Conservation (phyloP, 2,329 filamentous ascomycete species). For the Coniochaeta sp. region DNA sequence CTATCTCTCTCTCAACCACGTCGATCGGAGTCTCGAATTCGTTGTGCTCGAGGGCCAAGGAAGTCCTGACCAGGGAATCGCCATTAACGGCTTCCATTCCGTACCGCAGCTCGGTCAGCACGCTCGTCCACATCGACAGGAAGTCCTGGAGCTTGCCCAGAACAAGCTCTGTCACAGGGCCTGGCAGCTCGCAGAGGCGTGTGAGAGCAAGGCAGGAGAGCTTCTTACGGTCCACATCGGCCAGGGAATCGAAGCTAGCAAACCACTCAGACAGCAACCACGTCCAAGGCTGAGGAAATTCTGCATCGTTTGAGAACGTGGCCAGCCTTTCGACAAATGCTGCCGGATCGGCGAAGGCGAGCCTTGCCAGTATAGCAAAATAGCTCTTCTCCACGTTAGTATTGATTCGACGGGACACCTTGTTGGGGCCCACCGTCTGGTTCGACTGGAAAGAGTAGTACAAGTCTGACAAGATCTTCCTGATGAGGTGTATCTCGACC, state of each 20-base stretch:
- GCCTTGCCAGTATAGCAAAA: slow-evolving; percentile 71
- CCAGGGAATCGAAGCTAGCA: slow-evolving; percentile 59
- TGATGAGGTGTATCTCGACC: slow-evolving; percentile 54
- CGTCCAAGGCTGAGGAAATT: slow-evolving; percentile 44
- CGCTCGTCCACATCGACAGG: slow-evolving; percentile 67
- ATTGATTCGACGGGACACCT: slow-evolving; percentile 60
- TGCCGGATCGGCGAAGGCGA: slow-evolving; percentile 65
- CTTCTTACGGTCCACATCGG: slow-evolving; percentile 59
- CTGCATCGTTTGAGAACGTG: slow-evolving; percentile 29
- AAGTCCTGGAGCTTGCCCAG: slow-evolving; percentile 62
- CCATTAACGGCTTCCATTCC: slow-evolving; percentile 46
- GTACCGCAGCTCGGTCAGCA: slow-evolving; percentile 59
- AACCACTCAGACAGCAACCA: slow-evolving; percentile 63
- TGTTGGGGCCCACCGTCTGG: slow-evolving; percentile 75
- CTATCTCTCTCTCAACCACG: slow-evolving; percentile 43
- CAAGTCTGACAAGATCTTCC: slow-evolving; percentile 57
- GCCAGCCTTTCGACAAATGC: slow-evolving; percentile 56
- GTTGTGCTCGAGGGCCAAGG: slow-evolving; percentile 9
- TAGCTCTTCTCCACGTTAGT: slow-evolving; percentile 78
- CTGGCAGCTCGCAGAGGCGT: slow-evolving; percentile 58
- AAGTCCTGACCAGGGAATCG: slow-evolving; percentile 14
- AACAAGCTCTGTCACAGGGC: slow-evolving; percentile 49
- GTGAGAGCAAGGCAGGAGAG: slow-evolving; percentile 68
- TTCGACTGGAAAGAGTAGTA: slow-evolving; percentile 65
- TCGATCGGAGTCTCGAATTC: slow-evolving; percentile 53